Conservation (phyloP, 495 filamentous ascomycete genomes). For the Neurospora sp. region DNA sequence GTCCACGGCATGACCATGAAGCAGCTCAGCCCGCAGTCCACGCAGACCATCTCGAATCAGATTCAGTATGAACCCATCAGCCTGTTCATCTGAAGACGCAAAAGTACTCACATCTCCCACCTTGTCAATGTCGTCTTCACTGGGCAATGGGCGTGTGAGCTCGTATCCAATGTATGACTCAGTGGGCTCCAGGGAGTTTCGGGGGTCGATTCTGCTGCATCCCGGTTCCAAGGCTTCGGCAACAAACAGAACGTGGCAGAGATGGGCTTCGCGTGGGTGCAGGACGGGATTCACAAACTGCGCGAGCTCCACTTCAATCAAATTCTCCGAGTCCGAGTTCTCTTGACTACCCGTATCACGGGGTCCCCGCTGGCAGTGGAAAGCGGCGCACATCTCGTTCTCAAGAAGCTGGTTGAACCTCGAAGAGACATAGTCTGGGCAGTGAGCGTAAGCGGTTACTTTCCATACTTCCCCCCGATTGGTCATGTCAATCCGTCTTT, state of each 20-base stretch:
- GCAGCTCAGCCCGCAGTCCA: not conserved
- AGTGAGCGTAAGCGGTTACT: not conserved
- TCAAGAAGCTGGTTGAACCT: not conserved
- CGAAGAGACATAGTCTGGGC: not conserved
- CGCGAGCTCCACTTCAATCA: not conserved
- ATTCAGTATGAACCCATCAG: not conserved
- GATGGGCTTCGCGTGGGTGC: not conserved
- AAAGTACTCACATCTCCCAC: not conserved
- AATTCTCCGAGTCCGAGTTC: not conserved
- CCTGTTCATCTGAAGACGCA: not conserved
- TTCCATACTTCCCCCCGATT: not conserved
- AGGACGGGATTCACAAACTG: not conserved
- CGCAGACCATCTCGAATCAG: not conserved
- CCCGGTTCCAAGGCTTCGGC: not conserved
- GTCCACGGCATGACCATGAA: not conserved
- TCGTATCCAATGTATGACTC: not conserved
- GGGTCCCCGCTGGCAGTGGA: not conserved
- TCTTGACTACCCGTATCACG: not conserved
- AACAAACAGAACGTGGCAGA: not conserved
- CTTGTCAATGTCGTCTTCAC: not conserved
- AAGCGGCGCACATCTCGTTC: not conserved
- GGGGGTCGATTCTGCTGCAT: not conserved
- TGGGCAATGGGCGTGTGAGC: not conserved
- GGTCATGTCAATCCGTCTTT: not conserved
- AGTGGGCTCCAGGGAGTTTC: not conserved